Percentiles rank a stretch among this genome's conserved stretches.
These are phyloP conservation scores for Hygrophila difformis DNA, from an alignment of 257 asterid genomes.

Conservation along the genomic window DNA sequence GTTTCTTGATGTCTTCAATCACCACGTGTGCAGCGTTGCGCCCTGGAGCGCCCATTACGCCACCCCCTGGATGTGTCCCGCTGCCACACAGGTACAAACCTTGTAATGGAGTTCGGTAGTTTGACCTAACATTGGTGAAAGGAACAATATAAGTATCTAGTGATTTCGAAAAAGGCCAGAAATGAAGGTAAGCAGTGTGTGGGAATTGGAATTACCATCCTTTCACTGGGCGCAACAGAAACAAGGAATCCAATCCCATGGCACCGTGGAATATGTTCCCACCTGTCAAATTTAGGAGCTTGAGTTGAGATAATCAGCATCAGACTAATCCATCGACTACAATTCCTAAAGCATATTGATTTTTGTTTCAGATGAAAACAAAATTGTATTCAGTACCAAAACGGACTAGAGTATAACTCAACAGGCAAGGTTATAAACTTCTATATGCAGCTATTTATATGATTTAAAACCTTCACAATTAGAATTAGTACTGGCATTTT, in stretches of 20 bases:
- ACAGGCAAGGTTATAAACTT: background rate
- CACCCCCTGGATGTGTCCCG: constrained; percentile 97
- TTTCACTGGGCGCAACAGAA: constrained; percentile 89
- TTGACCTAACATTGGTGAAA: constrained; percentile 38
- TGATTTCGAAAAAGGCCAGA: background rate
- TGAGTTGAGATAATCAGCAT: background rate
- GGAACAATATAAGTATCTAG: background rate
- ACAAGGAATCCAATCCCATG: constrained; percentile 84
- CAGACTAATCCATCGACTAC: background rate
- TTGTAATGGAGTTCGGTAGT: constrained; percentile 65
- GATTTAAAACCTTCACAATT: background rate
- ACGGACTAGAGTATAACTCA: background rate
- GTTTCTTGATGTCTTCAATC: constrained; percentile 60
- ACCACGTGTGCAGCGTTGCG: constrained; percentile 77
- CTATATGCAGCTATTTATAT: background rate
- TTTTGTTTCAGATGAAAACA: background rate
- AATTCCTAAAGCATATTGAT: background rate
- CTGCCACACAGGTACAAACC: constrained; percentile 91
- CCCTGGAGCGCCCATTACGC: constrained; percentile 96
- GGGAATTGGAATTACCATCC: constrained; percentile 57
- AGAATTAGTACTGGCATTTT: background rate
- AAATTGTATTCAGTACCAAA: background rate
- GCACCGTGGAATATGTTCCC: constrained; percentile 96
- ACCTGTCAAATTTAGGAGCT: constrained; percentile 36
- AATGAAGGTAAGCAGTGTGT: too few relatives aligned